A percentile compares a stretch with the other conserved stretches of the same genome.
phyloP scores from a whole-genome alignment of 768 basidiomycete genomes.

The Termitomyces sp. region DNA sequence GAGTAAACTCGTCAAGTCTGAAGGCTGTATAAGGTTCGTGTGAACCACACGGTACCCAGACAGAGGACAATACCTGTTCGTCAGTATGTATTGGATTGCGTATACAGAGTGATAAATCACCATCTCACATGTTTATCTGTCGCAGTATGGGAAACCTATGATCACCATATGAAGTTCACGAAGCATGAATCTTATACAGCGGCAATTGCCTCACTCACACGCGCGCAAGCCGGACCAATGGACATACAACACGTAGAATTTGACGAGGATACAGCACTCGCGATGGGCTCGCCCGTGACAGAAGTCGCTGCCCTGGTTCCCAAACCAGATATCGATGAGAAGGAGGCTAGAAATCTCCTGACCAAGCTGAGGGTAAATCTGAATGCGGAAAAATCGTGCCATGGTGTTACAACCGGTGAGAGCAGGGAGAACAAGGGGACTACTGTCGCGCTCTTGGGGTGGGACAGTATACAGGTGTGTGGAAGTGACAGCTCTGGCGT shows the following conservation, averaged over 20 bases:
- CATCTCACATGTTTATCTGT: too few species aligned
- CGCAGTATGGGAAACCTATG: conserved; percentile 11
- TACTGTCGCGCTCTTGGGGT: conserved; percentile 2
- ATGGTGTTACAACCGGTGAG: neutral
- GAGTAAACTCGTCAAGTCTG: conserved; percentile 1
- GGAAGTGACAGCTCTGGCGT: neutral
- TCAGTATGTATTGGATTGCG: conserved; percentile 3
- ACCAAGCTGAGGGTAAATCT: neutral
- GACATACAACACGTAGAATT: conserved; percentile 9
- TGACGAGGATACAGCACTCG: neutral
- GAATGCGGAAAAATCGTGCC: neutral
- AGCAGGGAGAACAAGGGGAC: conserved; percentile 9
- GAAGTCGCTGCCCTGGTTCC: conserved; percentile 1
- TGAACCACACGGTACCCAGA: conserved; percentile 5
- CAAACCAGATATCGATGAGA: neutral
- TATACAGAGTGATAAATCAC: neutral
- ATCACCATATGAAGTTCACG: conserved; percentile 4
- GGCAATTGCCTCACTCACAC: neutral
- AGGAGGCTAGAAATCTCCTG: neutral
- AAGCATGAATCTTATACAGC: neutral
- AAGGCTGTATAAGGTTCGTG: conserved; percentile 10
- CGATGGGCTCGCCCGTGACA: conserved; percentile 1
- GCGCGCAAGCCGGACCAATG: neutral
- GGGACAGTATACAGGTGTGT: conserved; percentile 12
- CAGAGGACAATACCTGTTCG: conserved; percentile 10